Percentiles rank a stretch among this genome's conserved stretches.
These are phyloP conservation scores for Cercospora sp. DNA, from an alignment of 2,329 filamentous ascomycete species.

Conservation along the genomic window DNA sequence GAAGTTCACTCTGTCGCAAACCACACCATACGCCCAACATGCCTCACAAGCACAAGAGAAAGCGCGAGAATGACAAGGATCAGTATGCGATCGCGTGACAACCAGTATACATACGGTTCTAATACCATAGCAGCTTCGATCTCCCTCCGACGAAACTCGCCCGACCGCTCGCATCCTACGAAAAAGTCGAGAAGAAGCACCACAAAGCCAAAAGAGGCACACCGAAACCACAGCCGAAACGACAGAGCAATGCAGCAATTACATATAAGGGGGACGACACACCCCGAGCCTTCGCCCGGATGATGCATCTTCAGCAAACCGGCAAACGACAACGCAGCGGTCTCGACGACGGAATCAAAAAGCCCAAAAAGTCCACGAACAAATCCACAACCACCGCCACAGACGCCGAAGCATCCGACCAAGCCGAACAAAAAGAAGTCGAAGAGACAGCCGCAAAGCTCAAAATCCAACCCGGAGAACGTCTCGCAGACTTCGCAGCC, in stretches of 20 bases:
- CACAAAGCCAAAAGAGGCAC: slow-evolving; percentile 21
- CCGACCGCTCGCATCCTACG: slow-evolving; percentile 58
- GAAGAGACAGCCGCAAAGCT: slow-evolving; percentile 46
- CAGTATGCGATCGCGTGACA: slow-evolving; percentile 31
- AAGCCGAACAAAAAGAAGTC: slow-evolving; percentile 2
- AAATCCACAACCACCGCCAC: slow-evolving; percentile 6
- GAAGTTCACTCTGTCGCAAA: slow-evolving; percentile 7
- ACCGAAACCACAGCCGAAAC: slow-evolving; percentile 23
- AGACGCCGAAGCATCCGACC: background rate
- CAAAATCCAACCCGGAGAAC: slow-evolving; percentile 80
- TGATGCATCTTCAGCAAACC: slow-evolving; percentile 72
- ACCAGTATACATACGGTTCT: slow-evolving; percentile 46
- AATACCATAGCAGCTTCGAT: slow-evolving; percentile 49
- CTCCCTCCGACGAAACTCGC: slow-evolving; percentile 63
- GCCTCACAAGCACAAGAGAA: slow-evolving; percentile 39
- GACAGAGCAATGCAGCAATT: slow-evolving; percentile 39
- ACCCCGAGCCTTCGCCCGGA: slow-evolving; percentile 79
- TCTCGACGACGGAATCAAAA: slow-evolving; percentile 67
- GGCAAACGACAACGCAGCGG: slow-evolving; percentile 60
- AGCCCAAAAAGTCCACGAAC: slow-evolving; percentile 37
- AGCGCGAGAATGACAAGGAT: slow-evolving; percentile 38
- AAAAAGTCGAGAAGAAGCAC: slow-evolving; percentile 39
- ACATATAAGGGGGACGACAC: slow-evolving; percentile 71
- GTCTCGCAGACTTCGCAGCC: slow-evolving; percentile 74
- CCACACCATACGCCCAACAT: slow-evolving; percentile 19